Evolutionary conservation across 352 stramenopile species (phyloP), one percentile per base, ranked within the genome.

Genomic region (Halophytophthora batemanensis): DNA sequence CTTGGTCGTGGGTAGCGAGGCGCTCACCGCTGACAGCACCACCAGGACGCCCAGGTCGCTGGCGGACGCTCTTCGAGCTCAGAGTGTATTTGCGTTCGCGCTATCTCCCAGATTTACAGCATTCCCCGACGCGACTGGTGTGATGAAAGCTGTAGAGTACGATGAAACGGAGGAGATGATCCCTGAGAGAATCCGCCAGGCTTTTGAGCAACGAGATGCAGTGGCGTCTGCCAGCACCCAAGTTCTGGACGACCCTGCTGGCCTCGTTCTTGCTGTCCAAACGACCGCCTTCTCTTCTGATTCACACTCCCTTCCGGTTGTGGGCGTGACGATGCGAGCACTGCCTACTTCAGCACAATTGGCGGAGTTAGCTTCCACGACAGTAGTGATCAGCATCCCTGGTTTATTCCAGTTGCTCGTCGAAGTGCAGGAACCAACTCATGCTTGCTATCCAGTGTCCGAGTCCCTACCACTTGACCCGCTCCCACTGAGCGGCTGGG

Each of bases 401-500:
- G 71, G 67, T 18, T 39, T 64, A 0, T 25, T 60, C 1, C 44
- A 55, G n/a, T 31, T 85, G 17, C 53, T 7, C 1, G 47, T 82
- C 5, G 19, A 34, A 18, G 7, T 85, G 10, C 18, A 44, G 2
- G 61, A 77, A 13, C 71, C 76, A 14, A 63, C 64, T 5, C 23
- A 19, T 4, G 74, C 76, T 14, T 87, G 76, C 18, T 68, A 56
- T 33, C 46, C 50, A 1, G 45, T 58, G 7, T 36, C 53, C 0
- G 44, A 34, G 1, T 39, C 38, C 0, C 43, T 66, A 3, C 51
- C 58, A 14, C 19, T 64, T 0, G 61, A 83, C 18, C 48, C 66
- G 0, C 43, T 76, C 13, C 34, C 60, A 19, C 49, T 85, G 15
- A 77, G 66, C 44, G 77, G 74, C 0, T 87, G 74, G 77, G 59